phyloP scores from a whole-genome alignment of 768 basidiomycete genomes.

The Suillus hirtellus region DNA sequence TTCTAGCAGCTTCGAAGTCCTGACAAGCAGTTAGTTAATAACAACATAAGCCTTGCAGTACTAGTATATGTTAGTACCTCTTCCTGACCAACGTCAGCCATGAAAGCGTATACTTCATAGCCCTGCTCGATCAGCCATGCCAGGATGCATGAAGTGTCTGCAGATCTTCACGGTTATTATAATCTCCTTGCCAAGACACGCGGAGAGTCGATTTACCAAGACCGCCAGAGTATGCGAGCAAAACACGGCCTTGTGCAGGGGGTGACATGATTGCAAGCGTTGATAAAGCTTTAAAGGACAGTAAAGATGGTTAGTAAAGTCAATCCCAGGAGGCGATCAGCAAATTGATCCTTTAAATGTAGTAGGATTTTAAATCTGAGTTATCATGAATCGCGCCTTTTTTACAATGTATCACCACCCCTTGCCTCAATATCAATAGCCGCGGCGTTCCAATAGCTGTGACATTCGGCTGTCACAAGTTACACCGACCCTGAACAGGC shows the following conservation, averaged over 20 bases:
- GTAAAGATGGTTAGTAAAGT: neutral
- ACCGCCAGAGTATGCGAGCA: slow-evolving; percentile 98
- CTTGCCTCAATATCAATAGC: neutral
- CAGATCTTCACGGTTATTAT: slow-evolving; percentile 10
- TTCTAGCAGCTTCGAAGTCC: slow-evolving; percentile 92
- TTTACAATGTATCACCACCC: too few species aligned
- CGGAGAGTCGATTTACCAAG: slow-evolving; percentile 62
- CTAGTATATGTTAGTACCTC: slow-evolving; percentile 48
- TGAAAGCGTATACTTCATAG: slow-evolving; percentile 96
- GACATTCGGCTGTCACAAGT: slow-evolving; percentile 10
- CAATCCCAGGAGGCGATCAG: too few species aligned
- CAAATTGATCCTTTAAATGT: too few species aligned
- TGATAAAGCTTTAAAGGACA: neutral
- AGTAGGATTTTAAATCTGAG: neutral
- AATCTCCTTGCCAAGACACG: neutral
- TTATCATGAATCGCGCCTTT: too few species aligned
- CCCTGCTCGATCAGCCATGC: slow-evolving; percentile 98
- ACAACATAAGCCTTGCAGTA: neutral
- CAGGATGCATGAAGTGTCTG: slow-evolving; percentile 99
- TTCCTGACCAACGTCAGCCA: slow-evolving; percentile 94
- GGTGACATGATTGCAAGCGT: neutral
- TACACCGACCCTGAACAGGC: too few species aligned
- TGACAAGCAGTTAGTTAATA: slow-evolving; percentile 31
- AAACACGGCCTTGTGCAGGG: slow-evolving; percentile 18
- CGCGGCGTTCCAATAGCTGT: neutral